These are phyloP conservation scores for Centella asiatica DNA, from an alignment of 129 eudicot species.

Conservation along the genomic window DNA sequence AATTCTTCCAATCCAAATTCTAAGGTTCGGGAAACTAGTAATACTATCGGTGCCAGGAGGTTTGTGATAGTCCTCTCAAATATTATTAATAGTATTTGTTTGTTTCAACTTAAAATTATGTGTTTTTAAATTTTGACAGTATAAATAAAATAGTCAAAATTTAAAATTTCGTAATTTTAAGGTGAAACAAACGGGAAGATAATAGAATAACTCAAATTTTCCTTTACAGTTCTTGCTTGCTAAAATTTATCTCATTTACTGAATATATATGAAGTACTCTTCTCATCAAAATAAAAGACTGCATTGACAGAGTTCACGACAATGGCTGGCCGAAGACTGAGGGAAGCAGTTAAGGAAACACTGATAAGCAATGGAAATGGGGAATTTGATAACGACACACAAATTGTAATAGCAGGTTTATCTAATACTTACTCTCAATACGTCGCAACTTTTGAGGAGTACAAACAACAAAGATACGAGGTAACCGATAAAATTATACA, in stretches of 20 bases:
- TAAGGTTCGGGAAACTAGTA: constrained; percentile 52
- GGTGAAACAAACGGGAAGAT: too few relatives aligned
- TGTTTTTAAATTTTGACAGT: too few relatives aligned
- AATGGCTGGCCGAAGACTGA: constrained; percentile 63
- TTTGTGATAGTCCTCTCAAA: constrained; percentile 2
- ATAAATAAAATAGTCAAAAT: too few relatives aligned
- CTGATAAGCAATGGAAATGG: constrained; percentile 40
- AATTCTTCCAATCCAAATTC: constrained; percentile 58
- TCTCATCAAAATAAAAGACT: too few relatives aligned
- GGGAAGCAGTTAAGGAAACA: constrained; percentile 54
- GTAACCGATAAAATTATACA: constrained; percentile 10
- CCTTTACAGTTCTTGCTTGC: too few relatives aligned
- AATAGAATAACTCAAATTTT: neutral
- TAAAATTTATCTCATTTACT: too few relatives aligned
- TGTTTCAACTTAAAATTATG: too few relatives aligned
- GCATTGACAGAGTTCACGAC: constrained; percentile 58
- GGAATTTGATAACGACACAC: constrained; percentile 36
- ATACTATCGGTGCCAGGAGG: constrained; percentile 75
- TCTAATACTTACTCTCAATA: constrained; percentile 64
- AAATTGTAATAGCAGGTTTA: constrained; percentile 52
- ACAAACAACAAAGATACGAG: constrained; percentile 62
- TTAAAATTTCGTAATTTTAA: too few relatives aligned
- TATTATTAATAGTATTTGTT: too few relatives aligned
- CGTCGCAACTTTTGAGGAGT: constrained; percentile 48
- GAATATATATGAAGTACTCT: too few relatives aligned